Evolutionary conservation across 192 early-diverging fungal genomes (phyloP).

Genomic region (Dispira simplex): DNA sequence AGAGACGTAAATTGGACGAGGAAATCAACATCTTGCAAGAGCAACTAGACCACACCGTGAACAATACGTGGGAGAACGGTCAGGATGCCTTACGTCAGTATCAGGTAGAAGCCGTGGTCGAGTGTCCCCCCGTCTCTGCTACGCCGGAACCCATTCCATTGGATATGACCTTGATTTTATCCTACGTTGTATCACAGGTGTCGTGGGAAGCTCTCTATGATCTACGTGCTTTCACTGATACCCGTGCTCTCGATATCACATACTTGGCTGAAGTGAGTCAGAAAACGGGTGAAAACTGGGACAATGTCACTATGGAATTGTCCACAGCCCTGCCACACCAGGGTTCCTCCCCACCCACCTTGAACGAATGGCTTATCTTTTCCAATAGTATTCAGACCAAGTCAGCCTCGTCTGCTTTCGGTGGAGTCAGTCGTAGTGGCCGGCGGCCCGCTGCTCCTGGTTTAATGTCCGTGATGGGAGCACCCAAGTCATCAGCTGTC

Average conservation of each 20-base stretch:
- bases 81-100: not conserved
- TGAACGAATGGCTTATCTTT: not conserved
- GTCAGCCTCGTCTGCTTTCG: not conserved
- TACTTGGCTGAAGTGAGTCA: slow-evolving; percentile 11
- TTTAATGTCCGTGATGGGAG: not conserved
- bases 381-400: not conserved
- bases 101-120: not conserved
- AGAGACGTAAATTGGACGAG: not conserved
- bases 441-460: not conserved
- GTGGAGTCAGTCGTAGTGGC: not conserved
- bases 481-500: not conserved
- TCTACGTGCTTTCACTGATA: slow-evolving; percentile 10
- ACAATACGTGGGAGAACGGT: not conserved
- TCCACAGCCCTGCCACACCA: slow-evolving; percentile 9
- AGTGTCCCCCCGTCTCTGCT: not conserved
- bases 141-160: not conserved
- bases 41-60: not conserved
- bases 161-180: not conserved
- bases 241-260: not conserved
- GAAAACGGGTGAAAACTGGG: slow-evolving; percentile 6
- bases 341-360: not conserved
- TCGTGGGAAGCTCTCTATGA: slow-evolving; percentile 7
- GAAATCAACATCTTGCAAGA: not conserved
- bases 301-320: slow-evolving; percentile 6
- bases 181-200: not conserved